Percentiles rank a stretch among this genome's conserved stretches.
Evolutionary conservation across 371 early-diverging fungal species (phyloP).

Genomic region (Nematocida ironsii): DNA sequence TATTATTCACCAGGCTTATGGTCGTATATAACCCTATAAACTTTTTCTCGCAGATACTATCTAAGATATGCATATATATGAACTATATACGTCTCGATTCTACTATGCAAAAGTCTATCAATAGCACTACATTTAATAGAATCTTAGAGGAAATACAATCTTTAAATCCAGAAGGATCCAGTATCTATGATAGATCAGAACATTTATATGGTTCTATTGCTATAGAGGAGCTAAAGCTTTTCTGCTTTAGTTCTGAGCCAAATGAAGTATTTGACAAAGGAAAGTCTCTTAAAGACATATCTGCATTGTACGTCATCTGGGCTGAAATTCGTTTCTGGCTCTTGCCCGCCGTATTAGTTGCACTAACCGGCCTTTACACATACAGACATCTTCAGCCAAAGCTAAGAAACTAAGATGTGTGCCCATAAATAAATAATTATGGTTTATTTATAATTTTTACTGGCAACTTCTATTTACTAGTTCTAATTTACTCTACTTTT

Average conservation of each 20-base stretch:
- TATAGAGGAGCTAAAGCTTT: too few relatives aligned
- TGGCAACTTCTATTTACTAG: too few relatives aligned
- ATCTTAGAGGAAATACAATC: background rate
- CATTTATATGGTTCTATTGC: too few relatives aligned
- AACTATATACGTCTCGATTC: background rate
- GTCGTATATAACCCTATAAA: background rate
- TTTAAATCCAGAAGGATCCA: too few relatives aligned
- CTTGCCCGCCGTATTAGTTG: background rate
- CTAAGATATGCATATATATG: background rate
- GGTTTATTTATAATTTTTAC: too few relatives aligned
- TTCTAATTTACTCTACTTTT: too few relatives aligned
- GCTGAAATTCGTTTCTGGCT: background rate
- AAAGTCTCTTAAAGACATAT: background rate
- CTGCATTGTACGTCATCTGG: background rate
- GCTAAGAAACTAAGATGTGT: conserved; percentile 7
- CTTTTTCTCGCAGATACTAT: background rate
- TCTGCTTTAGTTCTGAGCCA: background rate
- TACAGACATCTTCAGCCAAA: conserved; percentile 14
- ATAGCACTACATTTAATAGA: background rate
- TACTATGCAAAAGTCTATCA: background rate
- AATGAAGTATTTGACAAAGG: background rate
- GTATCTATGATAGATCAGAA: too few relatives aligned
- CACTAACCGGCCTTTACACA: background rate
- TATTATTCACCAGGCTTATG: background rate
- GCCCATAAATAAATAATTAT: too few relatives aligned